phyloP scores from a whole-genome alignment of 371 early-diverging fungal genomes.

The Apophysomyces ossiformis region DNA sequence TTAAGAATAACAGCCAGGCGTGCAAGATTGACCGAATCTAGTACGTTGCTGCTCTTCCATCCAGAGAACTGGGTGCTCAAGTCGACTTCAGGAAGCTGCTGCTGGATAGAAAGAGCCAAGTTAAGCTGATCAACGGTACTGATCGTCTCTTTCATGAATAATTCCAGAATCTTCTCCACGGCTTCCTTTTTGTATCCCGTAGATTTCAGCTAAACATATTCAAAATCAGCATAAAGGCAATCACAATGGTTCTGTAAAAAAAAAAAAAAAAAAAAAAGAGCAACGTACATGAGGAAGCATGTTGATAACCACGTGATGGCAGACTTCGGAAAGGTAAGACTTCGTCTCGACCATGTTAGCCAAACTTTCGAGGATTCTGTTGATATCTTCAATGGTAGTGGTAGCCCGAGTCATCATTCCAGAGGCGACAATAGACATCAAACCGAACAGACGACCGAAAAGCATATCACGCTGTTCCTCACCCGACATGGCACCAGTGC shows the following conservation, averaged over 20 bases:
- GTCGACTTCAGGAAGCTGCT: constrained; percentile 50
- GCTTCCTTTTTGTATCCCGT: constrained; percentile 38
- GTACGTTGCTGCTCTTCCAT: constrained; percentile 58
- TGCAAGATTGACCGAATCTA: constrained; percentile 60
- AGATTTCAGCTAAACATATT: constrained; percentile 28
- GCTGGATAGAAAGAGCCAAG: constrained; percentile 62
- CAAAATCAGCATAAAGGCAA: too few relatives aligned
- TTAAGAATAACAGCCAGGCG: constrained; percentile 63
- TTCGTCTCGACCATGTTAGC: constrained; percentile 70
- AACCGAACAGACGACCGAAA: constrained; percentile 91
- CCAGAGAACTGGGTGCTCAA: constrained; percentile 36
- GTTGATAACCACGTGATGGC: constrained; percentile 72
- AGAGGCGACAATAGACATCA: constrained; percentile 80
- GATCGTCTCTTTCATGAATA: constrained; percentile 63
- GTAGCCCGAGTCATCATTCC: constrained; percentile 73
- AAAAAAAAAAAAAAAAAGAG: not conserved
- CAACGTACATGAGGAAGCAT: constrained; percentile 60
- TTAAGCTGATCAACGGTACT: constrained; percentile 73
- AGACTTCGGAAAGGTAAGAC: constrained; percentile 77
- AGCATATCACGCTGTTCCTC: constrained; percentile 89
- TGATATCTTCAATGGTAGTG: constrained; percentile 65
- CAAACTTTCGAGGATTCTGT: constrained; percentile 68
- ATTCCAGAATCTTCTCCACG: constrained; percentile 51
- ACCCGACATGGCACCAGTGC: constrained; percentile 57
- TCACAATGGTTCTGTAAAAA: not conserved